Percentiles rank a stretch among this genome's conserved stretches.
Conservation (phyloP, 371 early-diverging fungal genomes). For the Cladochytrium tenue region DNA sequence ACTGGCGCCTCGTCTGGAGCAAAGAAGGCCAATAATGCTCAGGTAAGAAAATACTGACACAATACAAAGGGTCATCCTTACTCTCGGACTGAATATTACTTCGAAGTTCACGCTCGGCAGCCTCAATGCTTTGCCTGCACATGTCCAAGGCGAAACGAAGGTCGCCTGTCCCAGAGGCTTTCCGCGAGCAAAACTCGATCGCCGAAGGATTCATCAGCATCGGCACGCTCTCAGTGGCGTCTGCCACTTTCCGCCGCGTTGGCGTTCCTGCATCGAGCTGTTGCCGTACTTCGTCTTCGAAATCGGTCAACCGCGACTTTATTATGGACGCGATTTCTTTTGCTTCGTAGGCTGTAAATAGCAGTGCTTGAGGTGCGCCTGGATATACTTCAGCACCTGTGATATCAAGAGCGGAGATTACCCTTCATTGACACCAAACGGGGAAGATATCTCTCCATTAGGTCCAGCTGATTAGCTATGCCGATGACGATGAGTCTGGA, state of each 20-base stretch:
- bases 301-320: constrained; percentile 65
- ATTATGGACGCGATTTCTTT: constrained; percentile 81
- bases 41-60: too few species aligned
- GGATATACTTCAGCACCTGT: constrained; percentile 6
- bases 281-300: constrained; percentile 2
- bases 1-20: neutral
- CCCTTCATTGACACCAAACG: constrained; percentile 81
- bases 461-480: constrained; percentile 93
- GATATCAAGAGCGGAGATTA: too few species aligned
- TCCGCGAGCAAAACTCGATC: constrained; percentile 88
- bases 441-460: constrained; percentile 86
- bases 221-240: neutral
- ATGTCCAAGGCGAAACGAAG: constrained; percentile 88
- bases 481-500: constrained; percentile 82
- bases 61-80: too few species aligned
- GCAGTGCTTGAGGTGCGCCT: constrained; percentile 76
- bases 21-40: too few species aligned
- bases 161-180: constrained; percentile 90
- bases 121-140: constrained; percentile 49
- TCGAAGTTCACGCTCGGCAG: constrained; percentile 11
- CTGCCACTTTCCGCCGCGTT: constrained; percentile 12
- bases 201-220: constrained; percentile 81
- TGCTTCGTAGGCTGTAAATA: constrained; percentile 84
- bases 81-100: too few species aligned
- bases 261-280: constrained; percentile 22